Percentiles rank a stretch among this genome's conserved stretches.
Conservation (phyloP, 2,329 filamentous ascomycete species). For the Fusarium musae region DNA sequence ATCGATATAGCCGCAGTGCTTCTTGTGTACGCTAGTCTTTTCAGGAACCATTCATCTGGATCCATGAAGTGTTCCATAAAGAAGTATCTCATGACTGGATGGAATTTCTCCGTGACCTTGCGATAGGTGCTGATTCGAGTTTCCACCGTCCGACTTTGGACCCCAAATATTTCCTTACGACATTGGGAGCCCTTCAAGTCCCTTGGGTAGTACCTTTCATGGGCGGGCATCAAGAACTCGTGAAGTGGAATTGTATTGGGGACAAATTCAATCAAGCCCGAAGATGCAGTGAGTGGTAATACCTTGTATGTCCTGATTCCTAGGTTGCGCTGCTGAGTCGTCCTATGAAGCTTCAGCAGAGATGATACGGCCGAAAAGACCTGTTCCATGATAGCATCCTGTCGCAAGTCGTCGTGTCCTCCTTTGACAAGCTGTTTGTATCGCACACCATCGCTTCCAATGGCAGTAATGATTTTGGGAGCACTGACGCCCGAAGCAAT, state of each 20-base stretch:
- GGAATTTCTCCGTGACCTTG: slow-evolving; percentile 82
- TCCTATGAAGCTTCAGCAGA: slow-evolving; percentile 84
- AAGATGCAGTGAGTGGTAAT: slow-evolving; percentile 82
- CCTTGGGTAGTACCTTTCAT: slow-evolving; percentile 85
- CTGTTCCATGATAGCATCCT: slow-evolving; percentile 99
- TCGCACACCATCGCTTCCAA: slow-evolving; percentile 78
- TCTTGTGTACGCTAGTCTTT: slow-evolving; percentile 88
- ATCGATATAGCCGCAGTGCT: slow-evolving; percentile 96
- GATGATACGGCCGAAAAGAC: slow-evolving; percentile 97
- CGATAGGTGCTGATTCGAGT: slow-evolving; percentile 79
- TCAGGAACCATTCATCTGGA: slow-evolving; percentile 95
- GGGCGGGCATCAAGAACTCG: slow-evolving; percentile 91
- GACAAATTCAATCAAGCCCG: slow-evolving; percentile 97
- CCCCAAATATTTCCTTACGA: slow-evolving; percentile 81
- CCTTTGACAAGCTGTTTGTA: slow-evolving; percentile 97
- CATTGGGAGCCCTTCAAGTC: slow-evolving; percentile 82
- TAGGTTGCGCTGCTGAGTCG: slow-evolving; percentile 87
- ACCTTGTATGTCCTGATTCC: slow-evolving; percentile 98
- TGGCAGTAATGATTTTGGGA: slow-evolving; percentile 89
- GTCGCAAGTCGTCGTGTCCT: slow-evolving; percentile 93
- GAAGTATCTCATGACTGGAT: slow-evolving; percentile 95
- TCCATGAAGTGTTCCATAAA: slow-evolving; percentile 95
- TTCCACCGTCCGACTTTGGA: slow-evolving; percentile 75
- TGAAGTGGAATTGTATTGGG: slow-evolving; percentile 91
- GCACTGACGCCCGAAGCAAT: slow-evolving; percentile 92